Base-by-base conservation (phyloP, 2,329 filamentous ascomycete genomes). In the Pestalotiopsis sp. region DNA sequence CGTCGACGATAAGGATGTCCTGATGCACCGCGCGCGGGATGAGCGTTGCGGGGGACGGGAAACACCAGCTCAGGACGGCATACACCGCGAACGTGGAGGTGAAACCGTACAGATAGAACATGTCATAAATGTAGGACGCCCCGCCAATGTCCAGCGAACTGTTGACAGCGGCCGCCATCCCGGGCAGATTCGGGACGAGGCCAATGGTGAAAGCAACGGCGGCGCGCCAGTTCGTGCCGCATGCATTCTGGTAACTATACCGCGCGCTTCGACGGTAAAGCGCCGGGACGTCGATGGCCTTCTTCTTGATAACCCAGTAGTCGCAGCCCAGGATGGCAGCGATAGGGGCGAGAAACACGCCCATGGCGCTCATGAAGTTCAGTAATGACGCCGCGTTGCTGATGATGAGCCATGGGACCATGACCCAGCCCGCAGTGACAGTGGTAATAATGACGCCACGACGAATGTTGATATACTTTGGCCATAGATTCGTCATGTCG, bases 371-470 rank as follows among this genome's bases (percentile, higher is more conserved):
- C 85, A 93, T 91, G 78, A 92, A 93, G 58, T 86, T 84, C 3
- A 91, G 78, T 72, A 92, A 88, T 1, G 85, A 88, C 2, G 78
- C 76, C 2, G 89, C 90, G 0, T 86, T 89, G 41, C 78, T 82
- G 20, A 91, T 80, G 68, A 92, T 91, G 79, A 90, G 90, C 90
- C 89, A 91, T 1, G 89, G 89, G 1, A 90, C 87, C 40, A 91
- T 82, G 2, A 84, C 83, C 88, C 88, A 91, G 25, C 85, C 86
- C 0, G 79, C 81, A 23, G 89, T 76, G 3, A 90, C 65, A 1
- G 86, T 86, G 4, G 86, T 84, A 58, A 90, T 78, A 40, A 90
- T 77, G 68, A 85, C 86, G 7, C 88, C 88, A 20, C 88, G 84
- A 7, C 80, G 79, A 73, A 90, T 88, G 71, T 89, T 88, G 70